These are phyloP conservation scores for Amborella trichopoda DNA, from an alignment of 164 flowering plant species.

Conservation along the genomic window DNA sequence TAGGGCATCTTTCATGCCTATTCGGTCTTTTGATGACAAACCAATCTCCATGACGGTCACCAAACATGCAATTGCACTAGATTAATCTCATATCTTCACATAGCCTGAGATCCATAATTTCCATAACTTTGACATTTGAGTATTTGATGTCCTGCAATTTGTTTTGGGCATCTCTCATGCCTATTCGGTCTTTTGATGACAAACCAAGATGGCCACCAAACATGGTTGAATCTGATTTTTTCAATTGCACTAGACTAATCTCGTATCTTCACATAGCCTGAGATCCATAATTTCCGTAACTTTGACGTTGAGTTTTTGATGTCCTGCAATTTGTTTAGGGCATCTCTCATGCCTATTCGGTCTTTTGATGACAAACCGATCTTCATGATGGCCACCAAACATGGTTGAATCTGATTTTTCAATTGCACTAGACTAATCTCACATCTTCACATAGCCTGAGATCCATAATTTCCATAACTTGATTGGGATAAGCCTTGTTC, in stretches of 20 bases:
- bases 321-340: neutral
- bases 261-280: too few species aligned
- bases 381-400: constrained; percentile 3
- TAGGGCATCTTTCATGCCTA: constrained; percentile 3
- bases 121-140: too few species aligned
- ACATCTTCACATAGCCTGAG: neutral
- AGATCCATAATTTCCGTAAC: too few species aligned
- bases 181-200: too few species aligned
- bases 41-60: constrained; percentile 2
- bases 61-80: neutral
- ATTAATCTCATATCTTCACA: neutral
- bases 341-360: constrained; percentile 3
- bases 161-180: constrained; percentile 10
- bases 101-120: constrained; percentile 1
- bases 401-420: neutral
- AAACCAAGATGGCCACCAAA: too few species aligned
- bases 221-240: too few species aligned
- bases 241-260: too few species aligned
- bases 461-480: constrained; percentile 3
- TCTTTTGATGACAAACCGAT: constrained; percentile 3
- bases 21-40: constrained; percentile 1
- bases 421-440: neutral
- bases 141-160: constrained; percentile 11
- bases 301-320: too few species aligned
- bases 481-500: neutral